A percentile compares a stretch with the other conserved stretches of the same genome.
These are phyloP conservation scores for Artemisia tridentata DNA, from an alignment of 129 eudicot genomes.

Conservation along the genomic window DNA sequence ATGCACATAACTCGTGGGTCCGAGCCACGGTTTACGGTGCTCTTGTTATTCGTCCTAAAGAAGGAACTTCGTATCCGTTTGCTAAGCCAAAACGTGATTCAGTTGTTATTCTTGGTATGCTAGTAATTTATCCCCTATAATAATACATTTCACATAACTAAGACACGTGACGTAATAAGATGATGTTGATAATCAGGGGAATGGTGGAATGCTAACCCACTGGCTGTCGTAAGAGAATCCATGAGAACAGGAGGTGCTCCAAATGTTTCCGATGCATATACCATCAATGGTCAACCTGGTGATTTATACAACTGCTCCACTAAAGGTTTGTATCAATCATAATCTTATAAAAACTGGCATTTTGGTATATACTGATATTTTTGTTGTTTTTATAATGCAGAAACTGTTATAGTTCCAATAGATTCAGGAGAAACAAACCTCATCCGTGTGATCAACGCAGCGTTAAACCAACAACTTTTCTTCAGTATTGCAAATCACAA, in stretches of 20 bases:
- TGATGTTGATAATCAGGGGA: constrained; percentile 56
- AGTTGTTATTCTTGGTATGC: constrained; percentile 72
- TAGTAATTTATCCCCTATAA: neutral
- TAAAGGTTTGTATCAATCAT: constrained; percentile 46
- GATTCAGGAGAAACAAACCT: constrained; percentile 84
- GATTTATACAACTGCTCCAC: constrained; percentile 81
- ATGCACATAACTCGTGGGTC: constrained; percentile 96
- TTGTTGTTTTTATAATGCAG: constrained; percentile 40
- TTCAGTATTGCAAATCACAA: constrained; percentile 78
- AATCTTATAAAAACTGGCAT: neutral
- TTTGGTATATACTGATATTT: neutral
- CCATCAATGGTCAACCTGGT: constrained; percentile 98
- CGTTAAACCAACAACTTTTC: constrained; percentile 87
- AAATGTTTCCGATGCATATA: constrained; percentile 81
- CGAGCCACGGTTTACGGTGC: constrained; percentile 97
- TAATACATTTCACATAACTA: neutral
- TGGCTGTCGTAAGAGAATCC: constrained; percentile 70
- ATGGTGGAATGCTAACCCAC: constrained; percentile 94
- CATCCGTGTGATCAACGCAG: constrained; percentile 77
- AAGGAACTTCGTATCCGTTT: constrained; percentile 82
- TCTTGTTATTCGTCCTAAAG: constrained; percentile 67
- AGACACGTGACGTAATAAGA: constrained; percentile 4
- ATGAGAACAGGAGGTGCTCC: constrained; percentile 88
- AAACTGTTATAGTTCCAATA: constrained; percentile 69
- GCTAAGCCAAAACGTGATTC: constrained; percentile 82